A percentile compares a stretch with the other conserved stretches of the same genome.
Conservation (phyloP, 2,329 filamentous ascomycete species). For the Monilinia polystroma region DNA sequence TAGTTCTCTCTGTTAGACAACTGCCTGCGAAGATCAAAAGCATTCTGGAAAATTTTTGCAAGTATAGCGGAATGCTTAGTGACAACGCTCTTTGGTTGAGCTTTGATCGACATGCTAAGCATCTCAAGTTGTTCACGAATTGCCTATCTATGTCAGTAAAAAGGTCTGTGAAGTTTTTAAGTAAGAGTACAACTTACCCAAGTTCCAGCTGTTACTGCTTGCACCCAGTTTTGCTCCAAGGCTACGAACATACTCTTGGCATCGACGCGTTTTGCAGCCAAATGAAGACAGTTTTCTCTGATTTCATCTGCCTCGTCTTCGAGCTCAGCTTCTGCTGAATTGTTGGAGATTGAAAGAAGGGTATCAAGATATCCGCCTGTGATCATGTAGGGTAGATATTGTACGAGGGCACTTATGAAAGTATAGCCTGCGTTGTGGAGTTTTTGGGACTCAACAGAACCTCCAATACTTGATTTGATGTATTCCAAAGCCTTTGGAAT, state of each 20-base stretch:
- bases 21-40: conserved; percentile 64
- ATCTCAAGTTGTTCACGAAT: conserved; percentile 67
- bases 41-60: conserved; percentile 60
- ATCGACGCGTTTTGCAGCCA: conserved; percentile 75
- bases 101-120: conserved; percentile 69
- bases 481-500: conserved; percentile 71
- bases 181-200: conserved; percentile 49
- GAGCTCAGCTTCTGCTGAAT: conserved; percentile 63
- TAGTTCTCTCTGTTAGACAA: conserved; percentile 48
- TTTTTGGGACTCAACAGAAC: conserved; percentile 54
- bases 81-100: conserved; percentile 75
- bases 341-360: conserved; percentile 69
- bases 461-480: conserved; percentile 61
- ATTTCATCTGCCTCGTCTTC: conserved; percentile 62
- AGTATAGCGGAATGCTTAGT: conserved; percentile 70
- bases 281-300: conserved; percentile 66
- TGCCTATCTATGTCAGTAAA: conserved; percentile 48
- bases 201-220: conserved; percentile 61
- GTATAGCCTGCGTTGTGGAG: conserved; percentile 82
- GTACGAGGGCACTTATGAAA: conserved; percentile 74
- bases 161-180: background rate
- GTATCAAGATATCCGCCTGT: conserved; percentile 71
- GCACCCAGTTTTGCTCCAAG: conserved; percentile 69
- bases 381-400: conserved; percentile 87
- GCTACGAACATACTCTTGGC: conserved; percentile 73